Percentiles rank a stretch among this genome's conserved stretches.
phyloP scores from a whole-genome alignment of 345 rosid genomes.

The Pistacia atlantica region DNA sequence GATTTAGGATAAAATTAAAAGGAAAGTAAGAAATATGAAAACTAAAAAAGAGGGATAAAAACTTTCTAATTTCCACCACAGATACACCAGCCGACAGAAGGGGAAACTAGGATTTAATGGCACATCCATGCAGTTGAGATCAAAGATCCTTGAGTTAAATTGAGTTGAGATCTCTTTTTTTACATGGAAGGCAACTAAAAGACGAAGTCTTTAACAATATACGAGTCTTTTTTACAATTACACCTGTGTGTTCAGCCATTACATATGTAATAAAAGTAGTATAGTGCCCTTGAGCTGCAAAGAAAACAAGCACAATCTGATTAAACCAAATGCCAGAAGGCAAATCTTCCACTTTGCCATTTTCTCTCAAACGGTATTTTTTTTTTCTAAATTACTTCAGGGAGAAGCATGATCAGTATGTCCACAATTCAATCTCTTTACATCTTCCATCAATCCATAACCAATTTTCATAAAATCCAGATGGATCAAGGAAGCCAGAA shows the following conservation, averaged over 20 bases:
- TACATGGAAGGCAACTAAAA: not conserved
- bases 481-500: not conserved
- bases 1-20: not conserved
- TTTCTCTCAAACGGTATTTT: not conserved
- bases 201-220: not conserved
- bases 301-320: not conserved
- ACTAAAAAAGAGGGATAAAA: not conserved
- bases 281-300: not conserved
- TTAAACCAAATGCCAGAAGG: not conserved
- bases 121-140: not conserved
- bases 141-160: constrained; percentile 4
- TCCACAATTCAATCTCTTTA: not conserved
- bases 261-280: not conserved
- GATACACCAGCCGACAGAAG: not conserved
- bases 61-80: not conserved
- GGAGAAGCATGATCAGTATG: not conserved
- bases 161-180: not conserved
- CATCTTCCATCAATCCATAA: not conserved
- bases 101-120: not conserved
- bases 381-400: not conserved
- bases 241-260: not conserved
- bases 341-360: not conserved
- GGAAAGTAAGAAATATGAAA: not conserved
- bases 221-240: not conserved
- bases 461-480: not conserved